Conservation (phyloP, 345 rosid species). For the Triadica sebifera region DNA sequence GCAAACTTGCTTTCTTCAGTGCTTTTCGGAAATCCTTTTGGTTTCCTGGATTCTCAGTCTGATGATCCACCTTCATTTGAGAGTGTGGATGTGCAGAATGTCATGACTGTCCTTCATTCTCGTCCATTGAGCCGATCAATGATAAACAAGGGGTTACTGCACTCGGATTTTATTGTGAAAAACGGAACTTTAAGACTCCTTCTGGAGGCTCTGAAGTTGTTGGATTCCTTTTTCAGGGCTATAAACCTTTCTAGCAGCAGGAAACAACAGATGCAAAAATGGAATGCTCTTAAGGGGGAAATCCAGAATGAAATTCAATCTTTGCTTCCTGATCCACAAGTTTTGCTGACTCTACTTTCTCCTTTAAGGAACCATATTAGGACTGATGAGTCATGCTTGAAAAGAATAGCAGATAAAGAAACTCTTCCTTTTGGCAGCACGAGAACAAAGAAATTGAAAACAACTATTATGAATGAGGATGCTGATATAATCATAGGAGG, state of each 20-base stretch:
- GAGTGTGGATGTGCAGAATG: constrained; percentile 49
- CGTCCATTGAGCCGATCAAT: constrained; percentile 66
- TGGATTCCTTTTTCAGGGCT: constrained; percentile 53
- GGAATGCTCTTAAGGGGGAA: constrained; percentile 54
- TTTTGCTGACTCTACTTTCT: constrained; percentile 60
- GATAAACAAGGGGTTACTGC: constrained; percentile 84
- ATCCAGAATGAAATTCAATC: constrained; percentile 61
- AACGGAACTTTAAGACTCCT: constrained; percentile 84
- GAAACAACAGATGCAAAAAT: constrained; percentile 33
- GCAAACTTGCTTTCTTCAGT: constrained; percentile 68
- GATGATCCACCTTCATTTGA: constrained; percentile 40
- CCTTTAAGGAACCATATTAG: constrained; percentile 38
- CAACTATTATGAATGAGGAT: constrained; percentile 34
- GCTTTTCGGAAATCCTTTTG: constrained; percentile 46
- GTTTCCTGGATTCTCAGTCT: constrained; percentile 49
- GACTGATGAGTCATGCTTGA: constrained; percentile 30
- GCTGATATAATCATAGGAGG: constrained; percentile 65
- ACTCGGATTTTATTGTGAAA: constrained; percentile 72
- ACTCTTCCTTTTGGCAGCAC: constrained; percentile 21
- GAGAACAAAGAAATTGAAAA: constrained; percentile 47
- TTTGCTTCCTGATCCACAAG: constrained; percentile 80
- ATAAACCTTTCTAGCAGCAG: constrained; percentile 33
- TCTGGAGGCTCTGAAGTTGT: constrained; percentile 66
- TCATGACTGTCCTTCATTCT: constrained; percentile 69
- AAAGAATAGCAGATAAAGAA: constrained; percentile 50